Conservation (phyloP, 306 rosid species). For the Trifolium repens region DNA sequence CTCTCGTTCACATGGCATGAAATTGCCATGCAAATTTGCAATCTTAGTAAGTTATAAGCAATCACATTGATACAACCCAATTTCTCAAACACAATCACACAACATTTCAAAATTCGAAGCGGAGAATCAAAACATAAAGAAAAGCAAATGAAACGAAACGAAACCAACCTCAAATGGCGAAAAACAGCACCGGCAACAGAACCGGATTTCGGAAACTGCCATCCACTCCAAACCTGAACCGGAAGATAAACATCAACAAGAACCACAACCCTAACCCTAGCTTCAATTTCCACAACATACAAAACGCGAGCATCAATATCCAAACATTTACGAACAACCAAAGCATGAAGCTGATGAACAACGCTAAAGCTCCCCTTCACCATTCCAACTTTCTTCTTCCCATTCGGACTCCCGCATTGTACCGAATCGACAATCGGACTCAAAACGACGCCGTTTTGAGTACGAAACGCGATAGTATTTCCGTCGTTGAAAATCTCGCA, state of each 20-base stretch:
- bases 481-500: constrained; percentile 48
- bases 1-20: not conserved
- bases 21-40: not conserved
- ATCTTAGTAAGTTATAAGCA: not conserved
- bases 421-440: constrained; percentile 22
- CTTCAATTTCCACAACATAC: constrained; percentile 48
- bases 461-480: constrained; percentile 48
- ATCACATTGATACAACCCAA: too few species aligned
- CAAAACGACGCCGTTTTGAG: constrained; percentile 54
- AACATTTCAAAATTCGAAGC: not conserved
- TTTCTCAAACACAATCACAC: not conserved
- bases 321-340: constrained; percentile 63
- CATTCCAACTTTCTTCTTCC: constrained; percentile 61
- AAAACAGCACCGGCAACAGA: constrained; percentile 73
- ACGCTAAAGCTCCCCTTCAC: constrained; percentile 85
- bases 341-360: constrained; percentile 76
- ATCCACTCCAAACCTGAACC: constrained; percentile 60
- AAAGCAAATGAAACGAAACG: too few species aligned
- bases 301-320: constrained; percentile 59
- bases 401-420: constrained; percentile 11
- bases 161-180: constrained; percentile 72
- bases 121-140: not conserved
- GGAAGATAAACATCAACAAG: constrained; percentile 80
- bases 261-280: constrained; percentile 58
- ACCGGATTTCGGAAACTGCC: constrained; percentile 79